Conservation (phyloP, 495 filamentous ascomycete genomes). For the Xylaria intraflava region DNA sequence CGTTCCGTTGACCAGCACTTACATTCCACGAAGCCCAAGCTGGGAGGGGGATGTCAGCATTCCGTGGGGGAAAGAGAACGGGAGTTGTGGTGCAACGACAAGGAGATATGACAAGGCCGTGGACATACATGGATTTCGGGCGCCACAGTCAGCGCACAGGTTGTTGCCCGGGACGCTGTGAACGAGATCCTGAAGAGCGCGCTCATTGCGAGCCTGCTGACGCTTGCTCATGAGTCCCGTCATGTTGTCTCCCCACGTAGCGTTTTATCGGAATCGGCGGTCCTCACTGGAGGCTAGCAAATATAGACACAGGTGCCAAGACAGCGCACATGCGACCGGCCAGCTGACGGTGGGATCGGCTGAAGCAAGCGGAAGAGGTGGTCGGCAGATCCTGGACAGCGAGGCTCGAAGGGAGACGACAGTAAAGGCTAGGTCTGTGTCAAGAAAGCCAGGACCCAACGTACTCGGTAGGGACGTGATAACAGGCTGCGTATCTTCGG, state of each 20-base stretch:
- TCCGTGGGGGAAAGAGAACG: background rate
- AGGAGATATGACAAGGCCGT: background rate
- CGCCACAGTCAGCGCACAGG: slow-evolving; percentile 86
- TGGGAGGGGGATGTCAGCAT: slow-evolving; percentile 33
- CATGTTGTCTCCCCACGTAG: slow-evolving; percentile 25
- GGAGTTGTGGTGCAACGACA: slow-evolving; percentile 2
- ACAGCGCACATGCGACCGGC: slow-evolving; percentile 6
- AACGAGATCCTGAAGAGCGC: slow-evolving; percentile 81
- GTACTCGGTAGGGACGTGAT: too few relatives aligned
- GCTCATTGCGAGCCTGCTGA: slow-evolving; percentile 95
- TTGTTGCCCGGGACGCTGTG: slow-evolving; percentile 86
- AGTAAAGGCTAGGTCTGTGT: background rate
- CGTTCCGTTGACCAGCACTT: slow-evolving; percentile 35
- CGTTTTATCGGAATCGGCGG: slow-evolving; percentile 1
- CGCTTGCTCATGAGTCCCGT: slow-evolving; percentile 67
- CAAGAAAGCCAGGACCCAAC: background rate
- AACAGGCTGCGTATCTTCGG: too few relatives aligned
- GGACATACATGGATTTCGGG: slow-evolving; percentile 80
- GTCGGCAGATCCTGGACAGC: background rate
- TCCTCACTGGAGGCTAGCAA: background rate
- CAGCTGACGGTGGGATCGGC: slow-evolving; percentile 5
- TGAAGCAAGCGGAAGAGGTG: background rate
- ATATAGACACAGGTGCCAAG: slow-evolving; percentile 9
- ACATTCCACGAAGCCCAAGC: slow-evolving; percentile 99
- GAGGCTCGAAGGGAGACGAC: background rate